Base-by-base conservation (phyloP, 768 basidiomycete species). In the Suillus spraguei region DNA sequence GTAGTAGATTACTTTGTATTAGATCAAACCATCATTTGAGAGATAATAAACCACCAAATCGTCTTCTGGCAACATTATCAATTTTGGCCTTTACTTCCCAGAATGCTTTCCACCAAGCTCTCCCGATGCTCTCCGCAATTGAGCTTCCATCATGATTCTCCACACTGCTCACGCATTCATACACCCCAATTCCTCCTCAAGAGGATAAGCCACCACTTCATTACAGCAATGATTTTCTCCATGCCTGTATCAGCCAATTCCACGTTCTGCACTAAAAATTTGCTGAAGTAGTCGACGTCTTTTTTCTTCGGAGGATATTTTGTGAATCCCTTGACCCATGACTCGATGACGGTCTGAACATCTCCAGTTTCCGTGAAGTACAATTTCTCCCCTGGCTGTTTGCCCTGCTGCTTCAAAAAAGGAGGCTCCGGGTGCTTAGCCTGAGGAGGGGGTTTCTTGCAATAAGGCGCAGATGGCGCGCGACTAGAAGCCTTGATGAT, bases 51-150 rank as follows among this genome's bases (percentile, higher is more conserved):
- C 94, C 92, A 38, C 94, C 93, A 71, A 92, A 95, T 63, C 85
- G 85, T 72, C 82, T 83, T 65, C 83, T 80, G 6, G 85, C 83
- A 24, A 87, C 81, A n/a, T 74, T 77, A 67, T 94, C 89, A 76
- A 95, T 84, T 68, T 79, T 81, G 14, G 69, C 78, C 77, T 89
- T 92, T 3, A 93, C 87, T 36, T 84, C 83, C 63, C 83, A 78
- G 77, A 92, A 95, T 8, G 89, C 85, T 59, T 76, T 80, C 94
- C 94, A 96, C 95, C 94, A 96, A 44, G 85, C 85, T 70, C 80
- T 80, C 2, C 87, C 92, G 49, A 90, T 80, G 14, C 47, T 61
- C 56, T 78, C 72, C 41, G 77, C 75, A 71, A 78, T 77, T 70
- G 70, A 38, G 5, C 44, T 64, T 55, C 74, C 74, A 47, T 78